Base-by-base conservation (phyloP, 257 asterid genomes). In the Nicotiana undulata region DNA sequence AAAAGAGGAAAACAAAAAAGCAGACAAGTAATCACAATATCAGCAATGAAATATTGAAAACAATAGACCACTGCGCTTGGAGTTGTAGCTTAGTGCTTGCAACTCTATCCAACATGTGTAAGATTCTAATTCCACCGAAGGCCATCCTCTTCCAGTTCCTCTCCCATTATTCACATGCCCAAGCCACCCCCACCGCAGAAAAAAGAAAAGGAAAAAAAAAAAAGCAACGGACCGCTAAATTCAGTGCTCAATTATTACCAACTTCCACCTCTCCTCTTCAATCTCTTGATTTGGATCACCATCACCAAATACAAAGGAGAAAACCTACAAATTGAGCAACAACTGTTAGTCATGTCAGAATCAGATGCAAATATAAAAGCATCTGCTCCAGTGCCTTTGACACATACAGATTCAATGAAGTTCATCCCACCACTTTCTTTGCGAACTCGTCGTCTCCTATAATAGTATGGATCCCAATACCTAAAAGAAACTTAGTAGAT, bases 231-330 rank as follows among this genome's bases (percentile, higher is more conserved):
- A 93, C 94, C 98, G 90, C 94, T 88, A 89, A 89, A 93, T 88
- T 87, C 93, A 91, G 92, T 89, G 91, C 93, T 87, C 90, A 84
- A 87, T 85, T 88, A 94, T 96, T 96, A 96, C 99, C 99, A 96
- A 94, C 98, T 96, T 94, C 99, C 99, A 96, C 94, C 98, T 91
- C 90, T 96, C 95, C 92, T 92, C 99, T 91, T 94, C 99, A 88
- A 94, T 94, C 84, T 95, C 99, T 89, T 96, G 96, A 84, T 96
- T 96, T 86, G 99, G 99, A 93, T 96, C 99, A 84, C 99, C 99
- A 84, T 96, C 99, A 60, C 99, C 99, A 81, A 96, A 96, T 75
- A 96, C 99, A 84, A 96, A 88, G 80, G 99, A 96, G 79, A 95
- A 96, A 74, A 96, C 93, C 99, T 96, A 91, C 86, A 86, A 84